Evolutionary conservation across 192 early-diverging fungal species (phyloP).

Genomic region (Coemansia sp.): DNA sequence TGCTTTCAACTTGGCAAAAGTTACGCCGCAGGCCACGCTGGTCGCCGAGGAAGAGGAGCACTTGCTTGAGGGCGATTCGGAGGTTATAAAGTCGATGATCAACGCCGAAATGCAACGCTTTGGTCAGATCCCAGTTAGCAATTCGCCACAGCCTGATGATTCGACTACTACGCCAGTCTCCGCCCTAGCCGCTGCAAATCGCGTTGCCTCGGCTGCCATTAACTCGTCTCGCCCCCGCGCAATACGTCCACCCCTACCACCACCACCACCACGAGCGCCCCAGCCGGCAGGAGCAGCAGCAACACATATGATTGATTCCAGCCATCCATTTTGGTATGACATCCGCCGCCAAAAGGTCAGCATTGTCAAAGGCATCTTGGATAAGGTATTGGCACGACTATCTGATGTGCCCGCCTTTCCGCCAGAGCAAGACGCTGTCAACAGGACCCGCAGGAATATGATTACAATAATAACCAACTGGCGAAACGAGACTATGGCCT

Average conservation of each 20-base stretch:
- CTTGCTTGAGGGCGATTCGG: slow-evolving; percentile 14
- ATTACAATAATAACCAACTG: background rate
- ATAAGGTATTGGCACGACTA: background rate
- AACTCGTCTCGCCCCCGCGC: background rate
- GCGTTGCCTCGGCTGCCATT: too few species aligned
- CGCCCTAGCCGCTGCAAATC: background rate
- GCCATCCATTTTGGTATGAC: background rate
- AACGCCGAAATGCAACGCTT: slow-evolving; percentile 31
- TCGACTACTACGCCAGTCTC: background rate
- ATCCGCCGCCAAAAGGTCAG: background rate
- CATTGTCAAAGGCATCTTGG: background rate
- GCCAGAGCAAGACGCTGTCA: background rate
- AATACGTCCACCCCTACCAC: background rate
- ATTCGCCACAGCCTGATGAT: background rate
- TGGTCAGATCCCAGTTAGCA: slow-evolving; percentile 17
- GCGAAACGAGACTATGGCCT: background rate
- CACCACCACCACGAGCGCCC: background rate
- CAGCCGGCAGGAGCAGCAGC: background rate
- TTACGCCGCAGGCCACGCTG: slow-evolving; percentile 43
- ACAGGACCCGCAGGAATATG: background rate
- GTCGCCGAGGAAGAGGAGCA: slow-evolving; percentile 44
- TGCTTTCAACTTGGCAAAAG: slow-evolving; percentile 7
- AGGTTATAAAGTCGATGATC: slow-evolving; percentile 11
- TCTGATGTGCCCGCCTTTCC: background rate
- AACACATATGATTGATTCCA: background rate